Evolutionary conservation across 257 asterid genomes (phyloP).

Genomic region (Plantago elongata): DNA sequence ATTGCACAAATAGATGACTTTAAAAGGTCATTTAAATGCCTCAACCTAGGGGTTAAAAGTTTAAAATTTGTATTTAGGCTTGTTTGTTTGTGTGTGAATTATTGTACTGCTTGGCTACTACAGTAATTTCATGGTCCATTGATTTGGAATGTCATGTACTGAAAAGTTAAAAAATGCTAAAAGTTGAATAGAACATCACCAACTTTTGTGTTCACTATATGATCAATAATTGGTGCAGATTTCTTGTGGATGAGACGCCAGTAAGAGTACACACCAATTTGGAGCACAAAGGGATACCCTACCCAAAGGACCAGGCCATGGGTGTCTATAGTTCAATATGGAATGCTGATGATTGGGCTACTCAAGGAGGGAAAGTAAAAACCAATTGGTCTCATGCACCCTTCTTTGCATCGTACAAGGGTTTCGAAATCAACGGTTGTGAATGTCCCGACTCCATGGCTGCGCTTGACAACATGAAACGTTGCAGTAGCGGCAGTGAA

Average conservation of each 20-base stretch:
- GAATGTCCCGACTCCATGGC: constrained; percentile 46
- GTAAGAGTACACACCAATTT: constrained; percentile 67
- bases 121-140: constrained; percentile 18
- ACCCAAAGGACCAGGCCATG: constrained; percentile 81
- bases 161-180: constrained; percentile 9
- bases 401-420: constrained; percentile 59
- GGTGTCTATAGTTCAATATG: constrained; percentile 84
- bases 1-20: too few relatives aligned
- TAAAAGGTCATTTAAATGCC: too few relatives aligned
- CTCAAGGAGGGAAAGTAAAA: constrained; percentile 84
- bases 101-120: constrained; percentile 1
- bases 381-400: constrained; percentile 91
- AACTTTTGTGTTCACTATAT: constrained; percentile 14
- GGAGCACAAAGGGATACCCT: constrained; percentile 75
- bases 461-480: constrained; percentile 32
- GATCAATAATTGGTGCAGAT: constrained; percentile 32
- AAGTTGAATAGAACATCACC: constrained; percentile 12
- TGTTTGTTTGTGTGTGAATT: background rate
- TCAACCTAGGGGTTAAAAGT: too few relatives aligned
- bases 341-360: constrained; percentile 97
- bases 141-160: constrained; percentile 20
- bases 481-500: constrained; percentile 42
- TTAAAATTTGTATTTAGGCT: too few relatives aligned
- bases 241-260: constrained; percentile 83
- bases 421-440: constrained; percentile 61